Evolutionary conservation across 441 rosid species (phyloP), one percentile per base, ranked within the genome.

Genomic region (Croton laevigatus): DNA sequence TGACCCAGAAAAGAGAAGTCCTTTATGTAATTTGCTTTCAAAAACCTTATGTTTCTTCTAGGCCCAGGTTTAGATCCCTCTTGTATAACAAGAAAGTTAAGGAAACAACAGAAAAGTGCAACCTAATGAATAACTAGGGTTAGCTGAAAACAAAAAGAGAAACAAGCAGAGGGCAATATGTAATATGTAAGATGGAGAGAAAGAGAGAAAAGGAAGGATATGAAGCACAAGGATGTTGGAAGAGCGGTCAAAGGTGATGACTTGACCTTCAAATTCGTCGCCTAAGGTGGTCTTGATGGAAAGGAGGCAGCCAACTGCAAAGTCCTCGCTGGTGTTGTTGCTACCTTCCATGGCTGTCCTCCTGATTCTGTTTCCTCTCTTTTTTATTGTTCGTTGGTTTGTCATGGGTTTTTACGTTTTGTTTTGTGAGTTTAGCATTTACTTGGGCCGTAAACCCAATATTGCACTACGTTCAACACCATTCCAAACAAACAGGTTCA

Each of bases 161-260:
- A 3, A 8, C 5, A 9, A 4, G 40, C 4, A 6, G 38, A 55
- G 54, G 13, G 12, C 10, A 40, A 40, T 9, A 40, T 6, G 7
- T 40, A 32, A 44, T n/a, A 45, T 53, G 57, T 38, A 46, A 27
- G 2, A 51, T 51, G 16, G 34, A 12, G 4, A 68, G 22, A 14
- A 19, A 3, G 16, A 14, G 16, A 59, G 7, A 4, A 42, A 52
- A 11, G 22, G n/a, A 82, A 91, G 97, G 97, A 91, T 91, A 91
- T 91, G 93, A 81, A 94, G 89, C 16, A 88, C 86, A 83, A 94
- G 90, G 82, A 91, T 87, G 97, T 94, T 94, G 78, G 93, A 87
- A 55, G 80, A 73, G 66, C 92, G 88, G 77, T 91, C 98, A 80
- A 85, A 94, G 77, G 93, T 83, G 77, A 94, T 81, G 85, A 94